A percentile compares a stretch with the other conserved stretches of the same genome.
phyloP scores from a whole-genome alignment of 352 stramenopile genomes.

The Aphanomyces stellatus region DNA sequence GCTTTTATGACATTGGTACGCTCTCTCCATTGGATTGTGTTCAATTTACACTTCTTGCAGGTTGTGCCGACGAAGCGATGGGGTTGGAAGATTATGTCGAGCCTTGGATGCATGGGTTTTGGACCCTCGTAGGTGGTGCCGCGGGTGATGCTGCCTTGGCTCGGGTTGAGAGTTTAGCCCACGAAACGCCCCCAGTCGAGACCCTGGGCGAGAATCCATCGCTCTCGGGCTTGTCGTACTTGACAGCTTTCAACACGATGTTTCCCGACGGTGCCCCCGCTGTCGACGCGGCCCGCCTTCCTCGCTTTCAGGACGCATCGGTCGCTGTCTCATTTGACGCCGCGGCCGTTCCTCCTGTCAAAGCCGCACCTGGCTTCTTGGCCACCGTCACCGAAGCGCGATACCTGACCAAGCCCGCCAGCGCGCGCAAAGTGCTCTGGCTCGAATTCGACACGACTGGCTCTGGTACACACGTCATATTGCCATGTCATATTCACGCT shows the following conservation, averaged over 20 bases:
- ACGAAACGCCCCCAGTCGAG: too few species aligned
- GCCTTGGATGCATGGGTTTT: conserved; percentile 74
- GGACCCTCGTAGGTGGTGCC: conserved; percentile 30
- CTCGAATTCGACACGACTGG: conserved; percentile 38
- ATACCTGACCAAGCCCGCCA: conserved; percentile 40
- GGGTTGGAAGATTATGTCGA: conserved; percentile 93
- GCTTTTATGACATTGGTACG: conserved; percentile 61
- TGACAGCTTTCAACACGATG: conserved; percentile 52
- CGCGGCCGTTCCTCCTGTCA: neutral
- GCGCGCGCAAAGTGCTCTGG: conserved; percentile 49
- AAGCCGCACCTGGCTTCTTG: conserved; percentile 24
- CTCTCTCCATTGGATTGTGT: neutral
- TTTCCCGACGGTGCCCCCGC: conserved; percentile 33
- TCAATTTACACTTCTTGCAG: conserved; percentile 24
- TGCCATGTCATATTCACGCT: neutral
- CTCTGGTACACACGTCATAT: conserved; percentile 23
- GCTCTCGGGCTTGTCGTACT: conserved; percentile 12
- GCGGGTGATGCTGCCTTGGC: neutral
- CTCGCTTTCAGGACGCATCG: conserved; percentile 44
- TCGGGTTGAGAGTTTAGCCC: neutral
- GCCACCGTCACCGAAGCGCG: conserved; percentile 34
- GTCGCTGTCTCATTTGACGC: conserved; percentile 37
- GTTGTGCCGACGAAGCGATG: conserved; percentile 89
- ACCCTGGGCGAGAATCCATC: neutral
- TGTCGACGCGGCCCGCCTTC: conserved; percentile 35